Evolutionary conservation across 257 asterid genomes (phyloP).

Genomic region (Henckelia pumila): DNA sequence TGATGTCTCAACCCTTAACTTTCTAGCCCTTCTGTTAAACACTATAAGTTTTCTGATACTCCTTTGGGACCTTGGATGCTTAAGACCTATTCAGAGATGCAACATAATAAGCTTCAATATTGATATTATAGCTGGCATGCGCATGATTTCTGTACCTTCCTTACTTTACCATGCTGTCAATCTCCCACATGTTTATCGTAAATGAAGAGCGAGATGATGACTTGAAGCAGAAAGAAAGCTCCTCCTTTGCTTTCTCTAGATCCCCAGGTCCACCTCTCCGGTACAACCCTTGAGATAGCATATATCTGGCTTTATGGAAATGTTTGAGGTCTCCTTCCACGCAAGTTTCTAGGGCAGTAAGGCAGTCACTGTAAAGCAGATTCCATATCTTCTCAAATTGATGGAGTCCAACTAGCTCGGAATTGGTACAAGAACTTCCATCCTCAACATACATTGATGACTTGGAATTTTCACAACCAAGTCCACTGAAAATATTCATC

Average conservation of each 20-base stretch:
- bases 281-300: constrained; percentile 90
- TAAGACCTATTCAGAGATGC: constrained; percentile 18
- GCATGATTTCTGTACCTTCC: constrained; percentile 58
- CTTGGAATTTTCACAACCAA: constrained; percentile 41
- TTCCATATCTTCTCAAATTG: constrained; percentile 65
- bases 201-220: constrained; percentile 84
- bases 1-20: constrained; percentile 17
- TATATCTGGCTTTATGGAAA: constrained; percentile 91
- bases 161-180: constrained; percentile 89
- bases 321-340: constrained; percentile 99
- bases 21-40: constrained; percentile 10
- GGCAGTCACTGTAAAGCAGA: constrained; percentile 84
- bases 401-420: constrained; percentile 31
- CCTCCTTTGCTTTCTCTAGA: constrained; percentile 93
- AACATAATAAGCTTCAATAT: constrained; percentile 14
- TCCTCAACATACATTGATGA: constrained; percentile 40
- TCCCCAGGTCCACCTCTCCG: constrained; percentile 72
- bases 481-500: constrained; percentile 37
- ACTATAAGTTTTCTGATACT: constrained; percentile 14
- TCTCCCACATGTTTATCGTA: constrained; percentile 99
- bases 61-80: constrained; percentile 17
- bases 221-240: constrained; percentile 94
- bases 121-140: constrained; percentile 20
- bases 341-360: constrained; percentile 82
- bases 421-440: constrained; percentile 33